Base-by-base conservation (phyloP, 139 green algal genomes). In the Coccomyxa sp. region DNA sequence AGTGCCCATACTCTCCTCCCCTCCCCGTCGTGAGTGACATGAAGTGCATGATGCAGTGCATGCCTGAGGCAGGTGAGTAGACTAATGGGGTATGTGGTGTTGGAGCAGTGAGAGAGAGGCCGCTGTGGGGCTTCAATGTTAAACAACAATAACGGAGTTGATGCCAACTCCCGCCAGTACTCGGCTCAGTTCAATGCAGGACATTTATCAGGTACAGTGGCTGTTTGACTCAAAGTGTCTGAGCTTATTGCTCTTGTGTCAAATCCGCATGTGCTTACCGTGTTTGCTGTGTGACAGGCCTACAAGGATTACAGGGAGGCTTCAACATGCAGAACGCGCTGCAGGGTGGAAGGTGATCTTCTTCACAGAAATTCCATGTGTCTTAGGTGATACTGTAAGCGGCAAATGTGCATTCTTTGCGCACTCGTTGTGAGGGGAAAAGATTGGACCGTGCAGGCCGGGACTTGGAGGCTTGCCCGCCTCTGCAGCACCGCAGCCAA, bases 261-360 rank as follows among this genome's bases (percentile, higher is more conserved):
- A 21, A 21, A 25, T 71, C 63, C 21, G 18, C 18, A 21, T 28
- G 63, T 28, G 21, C 63, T 71, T 71, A 21, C 21, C 18, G 4
- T 71, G 18, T 25, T 21, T 71, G 63, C 63, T 21, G 60, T 71
- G 21, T 89, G 31, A 80, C 83, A 75, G 82, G 81, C 74, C 77
- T 91, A 12, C 82, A 85, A 16, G 81, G 82, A 77, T 68, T 91
- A 12, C 82, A 85, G 16, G 81, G 82, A 77, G 76, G 68, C 84
- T 90, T 82, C 28, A 77, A 75, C 18, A 74, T 91, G 82, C 86
- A 90, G 59, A 82, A 77, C 38, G 30, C 32, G 30, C 45, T 89
- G 79, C 82, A 82, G 45, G 78, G 58, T 27, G 82, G 82, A 28
- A 86, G 85, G 82, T 87, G 45, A 25, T 59, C 60, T 67, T 58